Evolutionary conservation across 1,139 yeast species (phyloP).

Genomic region (Scheffersomyces insectosa): DNA sequence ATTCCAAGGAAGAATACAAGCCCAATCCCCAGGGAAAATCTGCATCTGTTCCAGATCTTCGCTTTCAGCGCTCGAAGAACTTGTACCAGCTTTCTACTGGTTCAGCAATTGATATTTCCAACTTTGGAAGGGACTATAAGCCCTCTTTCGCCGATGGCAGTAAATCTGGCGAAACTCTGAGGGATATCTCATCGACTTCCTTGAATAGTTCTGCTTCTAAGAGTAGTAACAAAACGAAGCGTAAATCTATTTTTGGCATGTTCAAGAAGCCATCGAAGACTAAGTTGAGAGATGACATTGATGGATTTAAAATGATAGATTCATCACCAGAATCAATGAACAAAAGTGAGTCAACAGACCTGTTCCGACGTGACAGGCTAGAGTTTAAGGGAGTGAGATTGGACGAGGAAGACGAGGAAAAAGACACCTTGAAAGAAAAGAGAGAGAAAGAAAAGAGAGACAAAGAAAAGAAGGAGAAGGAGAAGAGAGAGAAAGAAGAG

Average conservation of each 20-base stretch:
- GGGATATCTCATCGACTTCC: neutral
- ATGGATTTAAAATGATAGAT: neutral
- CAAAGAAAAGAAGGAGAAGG: neutral
- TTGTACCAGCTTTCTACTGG: constrained; percentile 36
- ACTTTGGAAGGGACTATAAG: constrained; percentile 42
- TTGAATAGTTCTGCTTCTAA: constrained; percentile 1
- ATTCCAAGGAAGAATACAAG: constrained; percentile 3
- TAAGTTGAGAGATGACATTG: neutral
- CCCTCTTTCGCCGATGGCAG: constrained; percentile 33
- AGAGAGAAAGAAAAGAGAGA: neutral
- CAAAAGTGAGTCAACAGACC: too few relatives aligned
- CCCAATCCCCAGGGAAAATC: constrained; percentile 9
- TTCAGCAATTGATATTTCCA: constrained; percentile 41
- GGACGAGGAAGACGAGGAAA: constrained; percentile 1
- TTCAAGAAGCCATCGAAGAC: constrained; percentile 22
- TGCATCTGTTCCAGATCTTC: constrained; percentile 30
- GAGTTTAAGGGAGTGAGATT: neutral
- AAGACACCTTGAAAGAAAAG: neutral
- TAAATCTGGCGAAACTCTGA: neutral
- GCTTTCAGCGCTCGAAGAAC: constrained; percentile 8
- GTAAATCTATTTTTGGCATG: constrained; percentile 25
- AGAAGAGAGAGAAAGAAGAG: neutral
- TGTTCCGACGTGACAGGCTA: too few relatives aligned
- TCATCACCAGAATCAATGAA: neutral
- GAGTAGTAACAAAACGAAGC: constrained; percentile 9